phyloP scores from a whole-genome alignment of 176 grass and related monocot species.

The Carex myosuroides region DNA sequence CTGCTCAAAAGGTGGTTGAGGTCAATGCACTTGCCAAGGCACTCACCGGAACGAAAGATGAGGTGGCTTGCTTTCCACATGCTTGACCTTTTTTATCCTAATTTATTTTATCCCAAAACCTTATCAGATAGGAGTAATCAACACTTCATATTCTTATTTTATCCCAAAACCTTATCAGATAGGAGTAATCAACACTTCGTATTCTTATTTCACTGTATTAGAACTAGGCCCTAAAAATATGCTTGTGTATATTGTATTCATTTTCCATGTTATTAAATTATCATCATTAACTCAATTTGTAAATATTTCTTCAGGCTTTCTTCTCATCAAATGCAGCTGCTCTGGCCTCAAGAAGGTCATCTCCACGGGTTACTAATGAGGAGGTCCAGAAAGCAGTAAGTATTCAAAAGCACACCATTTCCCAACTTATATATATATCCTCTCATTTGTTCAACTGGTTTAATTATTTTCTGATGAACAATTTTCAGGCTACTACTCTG shows the following conservation, averaged over 20 bases:
- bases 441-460: background rate
- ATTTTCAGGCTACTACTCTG: constrained; percentile 61
- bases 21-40: constrained; percentile 82
- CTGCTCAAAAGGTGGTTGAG: constrained; percentile 90
- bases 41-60: constrained; percentile 77
- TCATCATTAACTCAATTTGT: background rate
- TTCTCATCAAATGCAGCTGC: constrained; percentile 83
- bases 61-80: constrained; percentile 36
- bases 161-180: background rate
- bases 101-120: background rate
- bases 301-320: constrained; percentile 46
- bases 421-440: background rate
- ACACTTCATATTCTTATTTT: too few relatives aligned
- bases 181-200: background rate
- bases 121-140: background rate
- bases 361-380: constrained; percentile 84
- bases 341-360: constrained; percentile 80
- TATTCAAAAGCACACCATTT: constrained; percentile 7
- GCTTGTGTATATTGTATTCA: background rate
- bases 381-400: constrained; percentile 86
- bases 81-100: background rate
- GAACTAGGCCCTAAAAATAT: background rate
- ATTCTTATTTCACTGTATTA: background rate
- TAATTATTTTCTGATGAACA: background rate
- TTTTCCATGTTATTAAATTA: background rate